phyloP scores from a whole-genome alignment of 148 eudicot genomes.

The Diospyros kaki region DNA sequence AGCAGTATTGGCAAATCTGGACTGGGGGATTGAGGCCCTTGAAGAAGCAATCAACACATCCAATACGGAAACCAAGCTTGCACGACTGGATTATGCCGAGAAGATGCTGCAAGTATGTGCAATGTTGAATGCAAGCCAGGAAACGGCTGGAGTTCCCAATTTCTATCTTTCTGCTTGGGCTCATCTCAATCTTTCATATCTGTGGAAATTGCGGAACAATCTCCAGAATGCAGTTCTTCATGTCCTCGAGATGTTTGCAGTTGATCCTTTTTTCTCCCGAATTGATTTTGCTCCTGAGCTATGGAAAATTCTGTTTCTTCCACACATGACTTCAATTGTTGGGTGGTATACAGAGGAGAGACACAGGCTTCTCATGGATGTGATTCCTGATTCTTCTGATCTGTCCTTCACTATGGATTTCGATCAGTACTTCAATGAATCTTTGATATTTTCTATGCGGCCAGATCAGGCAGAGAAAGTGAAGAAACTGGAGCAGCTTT shows the following conservation, averaged over 20 bases:
- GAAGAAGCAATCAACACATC: conserved; percentile 58
- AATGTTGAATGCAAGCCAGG: conserved; percentile 37
- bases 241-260: conserved; percentile 43
- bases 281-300: conserved; percentile 60
- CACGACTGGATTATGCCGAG: conserved; percentile 46
- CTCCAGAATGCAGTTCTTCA: conserved; percentile 34
- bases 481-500: conserved; percentile 40
- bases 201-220: conserved; percentile 38
- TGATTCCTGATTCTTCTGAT: conserved; percentile 45
- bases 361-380: conserved; percentile 46
- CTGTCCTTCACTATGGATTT: conserved; percentile 48
- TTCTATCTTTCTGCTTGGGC: conserved; percentile 61
- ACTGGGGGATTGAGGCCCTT: conserved; percentile 60
- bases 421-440: conserved; percentile 42
- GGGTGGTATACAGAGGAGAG: conserved; percentile 61
- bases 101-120: conserved; percentile 64
- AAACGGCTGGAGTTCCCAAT: conserved; percentile 54
- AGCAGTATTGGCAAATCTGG: conserved; percentile 53
- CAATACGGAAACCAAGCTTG: conserved; percentile 45
- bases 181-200: conserved; percentile 43
- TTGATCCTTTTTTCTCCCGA: conserved; percentile 54
- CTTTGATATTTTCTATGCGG: conserved; percentile 43
- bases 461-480: conserved; percentile 54
- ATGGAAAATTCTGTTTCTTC: conserved; percentile 48
- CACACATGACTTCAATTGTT: conserved; percentile 49